Conservation (phyloP, 2,329 filamentous ascomycete species). For the Fusarium luffae region DNA sequence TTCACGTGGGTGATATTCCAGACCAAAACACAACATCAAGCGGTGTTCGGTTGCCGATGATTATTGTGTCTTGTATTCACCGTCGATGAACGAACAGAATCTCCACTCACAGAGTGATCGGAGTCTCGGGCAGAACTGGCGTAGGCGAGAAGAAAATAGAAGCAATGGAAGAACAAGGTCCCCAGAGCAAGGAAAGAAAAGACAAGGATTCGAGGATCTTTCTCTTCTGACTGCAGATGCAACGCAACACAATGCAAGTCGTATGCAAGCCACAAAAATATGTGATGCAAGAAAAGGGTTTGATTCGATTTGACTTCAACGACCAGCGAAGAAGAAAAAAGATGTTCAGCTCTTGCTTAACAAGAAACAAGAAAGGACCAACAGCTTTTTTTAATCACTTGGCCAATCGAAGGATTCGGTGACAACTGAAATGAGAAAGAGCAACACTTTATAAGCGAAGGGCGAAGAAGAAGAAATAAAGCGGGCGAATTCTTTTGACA, state of each 20-base stretch:
- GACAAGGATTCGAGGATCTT: conserved; percentile 23
- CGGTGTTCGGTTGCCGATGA: background rate
- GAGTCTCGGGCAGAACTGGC: conserved; percentile 1
- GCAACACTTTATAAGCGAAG: conserved; percentile 33
- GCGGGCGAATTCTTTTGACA: conserved; percentile 17
- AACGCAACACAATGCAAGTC: conserved; percentile 24
- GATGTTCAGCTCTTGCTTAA: background rate
- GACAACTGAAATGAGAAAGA: conserved; percentile 5
- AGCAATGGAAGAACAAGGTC: conserved; percentile 2
- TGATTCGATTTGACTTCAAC: conserved; percentile 23
- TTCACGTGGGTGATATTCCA: conserved; percentile 39
- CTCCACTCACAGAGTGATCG: background rate
- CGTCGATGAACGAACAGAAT: background rate
- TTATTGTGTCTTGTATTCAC: background rate
- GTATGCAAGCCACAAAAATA: conserved; percentile 29
- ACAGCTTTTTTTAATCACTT: conserved; percentile 1
- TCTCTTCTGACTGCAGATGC: conserved; percentile 29
- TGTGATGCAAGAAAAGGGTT: conserved; percentile 32
- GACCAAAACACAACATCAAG: background rate
- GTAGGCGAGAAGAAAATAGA: conserved; percentile 10
- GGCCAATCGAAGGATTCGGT: conserved; percentile 12
- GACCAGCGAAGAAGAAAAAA: conserved; percentile 32
- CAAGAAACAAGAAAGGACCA: background rate
- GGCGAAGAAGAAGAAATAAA: conserved; percentile 18
- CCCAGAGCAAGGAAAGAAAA: background rate